A percentile compares a stretch with the other conserved stretches of the same genome.
Conservation (phyloP, 2,329 filamentous ascomycete genomes). For the Penicillium sp. region DNA sequence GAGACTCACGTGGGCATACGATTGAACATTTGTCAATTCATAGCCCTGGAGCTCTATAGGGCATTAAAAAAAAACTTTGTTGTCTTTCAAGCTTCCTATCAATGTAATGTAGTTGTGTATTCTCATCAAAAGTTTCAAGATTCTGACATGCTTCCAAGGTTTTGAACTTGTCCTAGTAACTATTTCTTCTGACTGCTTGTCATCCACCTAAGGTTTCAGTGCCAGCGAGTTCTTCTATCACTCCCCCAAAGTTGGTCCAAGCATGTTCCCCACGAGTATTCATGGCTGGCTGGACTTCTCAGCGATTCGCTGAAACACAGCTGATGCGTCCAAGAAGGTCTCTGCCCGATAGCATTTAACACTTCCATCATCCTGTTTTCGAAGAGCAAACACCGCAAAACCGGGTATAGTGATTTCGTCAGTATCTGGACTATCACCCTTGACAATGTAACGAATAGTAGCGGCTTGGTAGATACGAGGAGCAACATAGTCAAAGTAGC, state of each 20-base stretch:
- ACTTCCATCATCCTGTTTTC: not conserved
- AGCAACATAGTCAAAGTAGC: slow-evolving; percentile 9
- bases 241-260: not conserved
- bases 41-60: too few relatives aligned
- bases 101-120: too few relatives aligned
- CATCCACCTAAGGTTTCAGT: not conserved
- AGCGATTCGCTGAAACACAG: slow-evolving; percentile 5
- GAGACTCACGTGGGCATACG: too few relatives aligned
- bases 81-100: too few relatives aligned
- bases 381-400: slow-evolving; percentile 4
- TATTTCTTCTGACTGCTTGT: not conserved
- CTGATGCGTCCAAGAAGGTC: slow-evolving; percentile 5
- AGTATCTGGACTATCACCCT: slow-evolving; percentile 2
- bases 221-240: not conserved
- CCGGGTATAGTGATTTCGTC: slow-evolving; percentile 10
- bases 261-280: not conserved
- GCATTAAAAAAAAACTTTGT: too few relatives aligned
- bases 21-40: too few relatives aligned
- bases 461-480: slow-evolving; percentile 10
- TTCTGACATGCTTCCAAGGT: too few relatives aligned
- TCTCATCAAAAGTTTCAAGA: too few relatives aligned
- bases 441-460: slow-evolving; percentile 9
- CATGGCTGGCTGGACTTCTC: not conserved
- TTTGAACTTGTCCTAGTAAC: too few relatives aligned
- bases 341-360: slow-evolving; percentile 9